phyloP scores from a whole-genome alignment of 1,284 basidiomycete species.

The Inonotus obliquus region DNA sequence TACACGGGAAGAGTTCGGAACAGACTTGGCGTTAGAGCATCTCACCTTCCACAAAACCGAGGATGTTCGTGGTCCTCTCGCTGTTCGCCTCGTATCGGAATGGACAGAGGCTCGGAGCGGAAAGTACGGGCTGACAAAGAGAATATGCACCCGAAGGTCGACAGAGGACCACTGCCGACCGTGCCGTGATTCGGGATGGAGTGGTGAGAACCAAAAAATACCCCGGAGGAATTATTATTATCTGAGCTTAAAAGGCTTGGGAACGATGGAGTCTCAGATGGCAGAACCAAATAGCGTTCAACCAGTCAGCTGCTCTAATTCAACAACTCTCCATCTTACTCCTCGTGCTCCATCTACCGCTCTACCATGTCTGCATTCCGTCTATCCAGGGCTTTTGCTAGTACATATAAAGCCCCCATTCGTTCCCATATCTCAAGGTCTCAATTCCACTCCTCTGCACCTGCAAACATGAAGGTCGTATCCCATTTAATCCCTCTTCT shows the following conservation, averaged over 20 bases:
- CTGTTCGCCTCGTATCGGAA: neutral
- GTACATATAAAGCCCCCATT: conserved; percentile 17
- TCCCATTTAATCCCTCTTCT: neutral
- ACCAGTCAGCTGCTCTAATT: conserved; percentile 13
- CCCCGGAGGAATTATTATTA: neutral
- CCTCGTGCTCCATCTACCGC: neutral
- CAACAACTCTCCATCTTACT: neutral
- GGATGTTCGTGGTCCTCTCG: neutral
- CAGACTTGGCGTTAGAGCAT: neutral
- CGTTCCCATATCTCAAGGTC: conserved; percentile 15
- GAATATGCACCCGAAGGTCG: neutral
- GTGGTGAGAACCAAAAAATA: neutral
- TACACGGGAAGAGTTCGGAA: neutral
- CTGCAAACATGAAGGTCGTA: conserved; percentile 25
- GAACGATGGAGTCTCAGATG: neutral
- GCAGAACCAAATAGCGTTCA: neutral
- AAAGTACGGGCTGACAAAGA: neutral
- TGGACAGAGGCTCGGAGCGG: neutral
- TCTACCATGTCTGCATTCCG: conserved; percentile 16
- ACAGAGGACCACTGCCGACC: neutral
- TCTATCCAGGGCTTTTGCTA: conserved; percentile 12
- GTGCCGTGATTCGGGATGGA: neutral
- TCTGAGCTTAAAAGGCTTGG: neutral
- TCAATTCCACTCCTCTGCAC: conserved; percentile 17
- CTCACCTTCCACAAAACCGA: neutral